phyloP scores from a whole-genome alignment of 805 yeast species.

The Clavispora vitiphila region DNA sequence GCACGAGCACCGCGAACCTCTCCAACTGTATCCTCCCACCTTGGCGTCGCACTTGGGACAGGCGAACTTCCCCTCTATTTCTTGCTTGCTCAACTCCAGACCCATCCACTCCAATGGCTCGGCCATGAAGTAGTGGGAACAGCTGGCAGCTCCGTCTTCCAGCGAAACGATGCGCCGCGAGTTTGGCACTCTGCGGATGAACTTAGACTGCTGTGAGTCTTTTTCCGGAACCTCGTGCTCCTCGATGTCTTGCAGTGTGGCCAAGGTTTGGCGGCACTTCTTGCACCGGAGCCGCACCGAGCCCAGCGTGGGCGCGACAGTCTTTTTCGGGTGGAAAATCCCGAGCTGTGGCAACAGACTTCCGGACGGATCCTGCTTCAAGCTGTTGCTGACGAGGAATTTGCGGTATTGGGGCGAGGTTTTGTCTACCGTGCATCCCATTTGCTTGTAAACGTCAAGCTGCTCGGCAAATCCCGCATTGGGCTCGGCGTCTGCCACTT shows the following conservation, averaged over 20 bases:
- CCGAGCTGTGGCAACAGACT: slow-evolving; percentile 6
- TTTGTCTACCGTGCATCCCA: slow-evolving; percentile 24
- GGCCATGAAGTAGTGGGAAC: slow-evolving; percentile 74
- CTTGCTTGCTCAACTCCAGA: slow-evolving; percentile 64
- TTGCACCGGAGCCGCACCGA: slow-evolving; percentile 60
- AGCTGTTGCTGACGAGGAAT: slow-evolving; percentile 21
- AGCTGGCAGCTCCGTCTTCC: slow-evolving; percentile 51
- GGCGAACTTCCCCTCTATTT: slow-evolving; percentile 76
- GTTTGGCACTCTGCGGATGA: slow-evolving; percentile 58
- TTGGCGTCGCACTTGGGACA: slow-evolving; percentile 85
- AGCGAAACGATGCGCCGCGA: slow-evolving; percentile 56
- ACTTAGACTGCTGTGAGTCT: slow-evolving; percentile 60
- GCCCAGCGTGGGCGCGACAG: slow-evolving; percentile 7
- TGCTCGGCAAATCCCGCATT: slow-evolving; percentile 74
- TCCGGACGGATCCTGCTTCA: slow-evolving; percentile 16
- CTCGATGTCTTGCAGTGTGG: slow-evolving; percentile 56
- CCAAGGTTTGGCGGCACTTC: slow-evolving; percentile 70
- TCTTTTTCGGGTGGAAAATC: slow-evolving; percentile 8
- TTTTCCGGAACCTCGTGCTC: slow-evolving; percentile 63
- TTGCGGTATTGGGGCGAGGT: slow-evolving; percentile 21
- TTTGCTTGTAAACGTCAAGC: slow-evolving; percentile 51
- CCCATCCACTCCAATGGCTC: slow-evolving; percentile 96
- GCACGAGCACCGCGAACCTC: slow-evolving; percentile 89
- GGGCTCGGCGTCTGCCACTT: slow-evolving; percentile 58
- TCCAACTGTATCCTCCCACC: slow-evolving; percentile 92